Evolutionary conservation across 2,329 filamentous ascomycete genomes (phyloP), one percentile per base, ranked within the genome.

Genomic region (Fusarium phyllophilum): DNA sequence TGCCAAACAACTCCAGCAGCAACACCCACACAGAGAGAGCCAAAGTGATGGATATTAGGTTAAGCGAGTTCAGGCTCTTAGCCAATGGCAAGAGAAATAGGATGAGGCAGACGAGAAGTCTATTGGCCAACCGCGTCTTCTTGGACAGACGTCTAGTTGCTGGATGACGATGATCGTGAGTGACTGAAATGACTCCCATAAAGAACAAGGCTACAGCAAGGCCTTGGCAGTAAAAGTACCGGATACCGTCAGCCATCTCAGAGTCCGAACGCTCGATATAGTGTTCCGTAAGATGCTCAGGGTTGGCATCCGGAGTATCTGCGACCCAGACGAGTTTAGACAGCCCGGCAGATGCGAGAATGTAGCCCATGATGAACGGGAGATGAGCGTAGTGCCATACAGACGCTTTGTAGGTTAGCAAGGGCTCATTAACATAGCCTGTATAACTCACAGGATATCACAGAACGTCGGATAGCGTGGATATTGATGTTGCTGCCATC

Each of bases 151-250:
- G 87, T 34, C 86, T 83, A 11, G 83, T 83, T 6, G 84, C 80
- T 22, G 87, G 82, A 31, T 85, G 82, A 71, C 88, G 89, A 81
- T 91, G 90, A 42, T 86, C 81, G 76, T 92, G 90, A 18, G 84
- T 84, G 24, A 86, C 76, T 3, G 88, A 86, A 55, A 92, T 90
- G 59, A 87, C 71, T 14, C 81, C 83, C 86, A 90, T 91, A 74
- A 82, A 85, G 17, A 86, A 77, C 10, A 92, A 80, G 1, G 89
- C 85, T 20, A 89, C 81, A 31, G 87, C 89, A 5, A 91, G 83
- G 2, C 90, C 90, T n/a, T 84, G 85, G 78, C 89, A 92, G 79
- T 92, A 92, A 79, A 89, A 92, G 84, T 89, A 90, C 20, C 89
- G 85, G 24, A 91, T 83, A 6, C 88, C 89, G 13, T 80, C 68